These are phyloP conservation scores for Rosa lucieae DNA, from an alignment of 306 rosid genomes.

Conservation along the genomic window DNA sequence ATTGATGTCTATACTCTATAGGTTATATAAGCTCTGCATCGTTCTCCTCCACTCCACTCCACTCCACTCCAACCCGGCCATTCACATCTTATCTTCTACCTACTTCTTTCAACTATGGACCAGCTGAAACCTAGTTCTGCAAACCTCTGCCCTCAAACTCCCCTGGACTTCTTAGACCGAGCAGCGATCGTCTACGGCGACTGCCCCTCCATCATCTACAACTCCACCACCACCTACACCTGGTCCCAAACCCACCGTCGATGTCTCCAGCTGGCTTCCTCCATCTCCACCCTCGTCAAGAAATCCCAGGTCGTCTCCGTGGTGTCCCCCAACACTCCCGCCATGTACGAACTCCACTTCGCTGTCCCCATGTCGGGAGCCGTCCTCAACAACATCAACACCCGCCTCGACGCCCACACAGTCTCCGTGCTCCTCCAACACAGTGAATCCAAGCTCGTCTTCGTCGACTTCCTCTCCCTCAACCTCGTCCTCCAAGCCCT, in stretches of 20 bases:
- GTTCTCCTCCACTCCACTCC: no score
- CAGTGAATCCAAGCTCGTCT: slow-evolving; percentile 60
- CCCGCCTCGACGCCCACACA: slow-evolving; percentile 56
- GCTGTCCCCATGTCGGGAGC: slow-evolving; percentile 77
- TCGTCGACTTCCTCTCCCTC: slow-evolving; percentile 41
- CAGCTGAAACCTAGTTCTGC: slow-evolving; percentile 27
- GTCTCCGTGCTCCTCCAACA: slow-evolving; percentile 61
- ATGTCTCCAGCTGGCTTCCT: slow-evolving; percentile 65
- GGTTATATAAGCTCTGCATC: no score
- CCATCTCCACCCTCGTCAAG: slow-evolving; percentile 37
- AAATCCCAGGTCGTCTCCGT: slow-evolving; percentile 57
- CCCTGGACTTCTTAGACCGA: slow-evolving; percentile 50
- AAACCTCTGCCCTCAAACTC: slow-evolving; percentile 56
- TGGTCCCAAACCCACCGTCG: slow-evolving; percentile 66
- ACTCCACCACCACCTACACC: slow-evolving; percentile 35
- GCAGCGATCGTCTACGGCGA: slow-evolving; percentile 46
- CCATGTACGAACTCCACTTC: slow-evolving; percentile 78
- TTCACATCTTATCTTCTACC: neutral
- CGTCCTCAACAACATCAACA: slow-evolving; percentile 55
- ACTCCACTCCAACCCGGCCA: no score
- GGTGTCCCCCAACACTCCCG: slow-evolving; percentile 55
- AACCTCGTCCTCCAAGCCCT: slow-evolving; percentile 40
- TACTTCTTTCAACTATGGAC: slow-evolving; percentile 26
- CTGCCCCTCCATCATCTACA: slow-evolving; percentile 42
- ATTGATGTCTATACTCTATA: no score